A percentile compares a stretch with the other conserved stretches of the same genome.
Evolutionary conservation across 2,329 filamentous ascomycete species (phyloP).

Genomic region (Lojkania enalia): DNA sequence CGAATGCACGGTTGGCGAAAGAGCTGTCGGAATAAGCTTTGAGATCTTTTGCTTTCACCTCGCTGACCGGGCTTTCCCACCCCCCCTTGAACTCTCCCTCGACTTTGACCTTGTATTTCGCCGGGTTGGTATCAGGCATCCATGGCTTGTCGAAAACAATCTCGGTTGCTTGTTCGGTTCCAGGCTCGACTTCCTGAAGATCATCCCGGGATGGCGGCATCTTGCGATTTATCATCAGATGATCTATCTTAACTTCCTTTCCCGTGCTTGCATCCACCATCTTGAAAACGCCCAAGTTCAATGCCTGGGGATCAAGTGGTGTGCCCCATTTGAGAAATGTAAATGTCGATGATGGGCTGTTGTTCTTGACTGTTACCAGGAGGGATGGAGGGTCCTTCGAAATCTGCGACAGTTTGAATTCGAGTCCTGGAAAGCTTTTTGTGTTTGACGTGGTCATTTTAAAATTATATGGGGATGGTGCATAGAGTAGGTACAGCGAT

Average conservation of each 20-base stretch:
- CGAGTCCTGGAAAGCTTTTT: constrained; percentile 29
- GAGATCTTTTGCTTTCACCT: constrained; percentile 29
- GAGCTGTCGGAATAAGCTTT: constrained; percentile 29
- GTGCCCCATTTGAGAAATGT: constrained; percentile 48
- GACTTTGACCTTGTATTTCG: constrained; percentile 41
- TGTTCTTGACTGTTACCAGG: constrained; percentile 44
- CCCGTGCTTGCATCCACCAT: constrained; percentile 33
- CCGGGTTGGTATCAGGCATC: constrained; percentile 41
- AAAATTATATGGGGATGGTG: constrained; percentile 22
- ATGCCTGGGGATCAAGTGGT: constrained; percentile 44
- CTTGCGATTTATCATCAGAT: constrained; percentile 41
- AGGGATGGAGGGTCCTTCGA: constrained; percentile 36
- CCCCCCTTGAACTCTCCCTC: constrained; percentile 41
- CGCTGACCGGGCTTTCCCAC: constrained; percentile 35
- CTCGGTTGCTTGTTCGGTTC: constrained; percentile 38
- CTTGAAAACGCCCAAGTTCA: constrained; percentile 45
- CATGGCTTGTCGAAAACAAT: constrained; percentile 43
- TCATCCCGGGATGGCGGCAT: constrained; percentile 44
- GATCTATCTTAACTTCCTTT: constrained; percentile 31
- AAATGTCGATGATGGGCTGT: constrained; percentile 34
- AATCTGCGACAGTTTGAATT: constrained; percentile 34
- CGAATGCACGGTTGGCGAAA: constrained; percentile 29
- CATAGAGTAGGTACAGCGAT: constrained; percentile 33
- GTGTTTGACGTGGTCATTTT: constrained; percentile 25
- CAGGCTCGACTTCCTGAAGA: constrained; percentile 41